Evolutionary conservation across 192 early-diverging fungal species (phyloP), one percentile per base, ranked within the genome.

Genomic region (Spizellomyces punctatus): DNA sequence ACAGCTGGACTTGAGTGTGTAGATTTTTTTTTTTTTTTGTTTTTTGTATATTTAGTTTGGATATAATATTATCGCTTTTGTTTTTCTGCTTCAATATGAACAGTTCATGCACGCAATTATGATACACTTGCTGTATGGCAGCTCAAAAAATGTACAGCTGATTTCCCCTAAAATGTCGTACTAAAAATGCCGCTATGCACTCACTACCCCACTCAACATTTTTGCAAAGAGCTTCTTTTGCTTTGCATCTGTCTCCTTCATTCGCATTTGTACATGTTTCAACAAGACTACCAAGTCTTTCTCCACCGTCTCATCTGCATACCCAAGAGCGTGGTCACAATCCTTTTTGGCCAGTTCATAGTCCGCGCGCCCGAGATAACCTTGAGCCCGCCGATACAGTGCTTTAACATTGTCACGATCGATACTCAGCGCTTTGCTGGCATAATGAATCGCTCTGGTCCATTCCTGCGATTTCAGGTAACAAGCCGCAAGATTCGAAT

Each of bases 401-500:
- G 76, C 76, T 57, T 78, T 78, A 43, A 27, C 47, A 45, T 75
- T 64, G 6, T 10, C 57, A 4, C 50, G 42, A 12, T 75, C 65
- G 21, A 78, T 56, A 14, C 56, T 56, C 6, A 78, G 17, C 2
- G 63, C 71, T 46, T 68, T 68, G 14, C 43, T 63, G 19, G 50
- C 19, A 41, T 65, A 46, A 36, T 46, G 46, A 21, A 64, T 12
- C 36, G 63, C 76, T 47, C 66, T 46, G 14, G 56, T 22, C 21
- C 45, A 55, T 21, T 68, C 42, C 27, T 69, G 52, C 27, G 36
- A 10, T 47, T 78, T 78, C 9, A 78, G 63, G 63, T 50, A 59
- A n/a, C 58, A 70, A 3, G 43, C 22, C n/a, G 76, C 59, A 27
- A 71, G 55, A 50, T 78, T 78, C 10, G 50, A 54, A 22, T 71